Conservation (phyloP, 2,329 filamentous ascomycete species). For the Thelonectria blattea region DNA sequence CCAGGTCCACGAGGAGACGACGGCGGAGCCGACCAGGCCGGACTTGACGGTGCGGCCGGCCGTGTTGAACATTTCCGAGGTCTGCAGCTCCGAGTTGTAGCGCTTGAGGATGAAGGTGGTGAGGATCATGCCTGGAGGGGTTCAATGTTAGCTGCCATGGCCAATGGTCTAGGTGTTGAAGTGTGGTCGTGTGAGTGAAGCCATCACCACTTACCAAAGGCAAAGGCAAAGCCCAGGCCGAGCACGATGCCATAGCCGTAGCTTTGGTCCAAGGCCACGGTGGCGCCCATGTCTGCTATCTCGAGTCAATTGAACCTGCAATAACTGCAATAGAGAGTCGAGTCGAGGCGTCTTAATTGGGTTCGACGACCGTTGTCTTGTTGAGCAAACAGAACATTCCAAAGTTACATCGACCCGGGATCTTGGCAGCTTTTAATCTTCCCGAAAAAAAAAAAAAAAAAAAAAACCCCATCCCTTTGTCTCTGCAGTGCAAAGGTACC, state of each 20-base stretch:
- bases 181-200: too few relatives aligned
- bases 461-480: neutral
- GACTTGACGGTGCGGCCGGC: constrained; percentile 89
- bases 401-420: neutral
- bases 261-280: constrained; percentile 56
- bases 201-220: constrained; percentile 65
- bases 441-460: too few relatives aligned
- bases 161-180: too few relatives aligned
- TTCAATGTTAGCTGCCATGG: neutral
- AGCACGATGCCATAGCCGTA: constrained; percentile 81
- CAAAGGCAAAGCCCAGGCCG: constrained; percentile 75
- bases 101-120: constrained; percentile 39
- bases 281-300: constrained; percentile 11
- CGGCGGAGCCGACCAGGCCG: constrained; percentile 83
- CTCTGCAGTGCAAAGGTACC: neutral
- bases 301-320: neutral
- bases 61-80: constrained; percentile 91
- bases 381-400: neutral
- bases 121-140: constrained; percentile 3
- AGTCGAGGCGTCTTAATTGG: neutral
- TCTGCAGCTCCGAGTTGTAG: constrained; percentile 73
- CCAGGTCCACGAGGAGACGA: constrained; percentile 96
- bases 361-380: neutral
- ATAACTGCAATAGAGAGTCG: neutral
- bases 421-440: neutral